These are phyloP conservation scores for Crucibulum laeve DNA, from an alignment of 768 basidiomycete species.

Conservation along the genomic window DNA sequence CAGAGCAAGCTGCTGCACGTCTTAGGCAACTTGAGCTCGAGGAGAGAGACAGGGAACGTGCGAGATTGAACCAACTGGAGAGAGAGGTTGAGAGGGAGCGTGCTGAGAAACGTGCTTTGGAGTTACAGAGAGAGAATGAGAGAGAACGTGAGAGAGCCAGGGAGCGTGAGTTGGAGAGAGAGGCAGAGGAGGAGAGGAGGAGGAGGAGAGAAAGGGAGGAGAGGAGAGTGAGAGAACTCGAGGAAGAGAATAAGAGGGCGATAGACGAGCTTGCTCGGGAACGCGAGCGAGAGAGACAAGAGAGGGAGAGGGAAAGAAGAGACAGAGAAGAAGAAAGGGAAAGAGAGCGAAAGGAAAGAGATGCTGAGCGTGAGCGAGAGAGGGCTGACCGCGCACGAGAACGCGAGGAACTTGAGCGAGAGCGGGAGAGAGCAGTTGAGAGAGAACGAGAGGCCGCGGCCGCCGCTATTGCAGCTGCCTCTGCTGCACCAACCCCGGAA, in stretches of 20 bases:
- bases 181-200: background rate
- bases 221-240: background rate
- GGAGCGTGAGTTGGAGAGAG: constrained; percentile 5
- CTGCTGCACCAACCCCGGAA: no score
- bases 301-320: background rate
- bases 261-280: constrained; percentile 1
- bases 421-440: constrained; percentile 8
- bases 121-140: constrained; percentile 6
- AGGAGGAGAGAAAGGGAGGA: constrained; percentile 5
- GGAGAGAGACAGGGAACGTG: constrained; percentile 13
- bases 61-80: constrained; percentile 13
- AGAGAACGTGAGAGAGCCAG: constrained; percentile 5
- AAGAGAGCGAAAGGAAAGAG: background rate
- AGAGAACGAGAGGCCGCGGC: constrained; percentile 6
- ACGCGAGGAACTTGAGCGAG: constrained; percentile 2
- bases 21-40: constrained; percentile 12
- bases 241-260: constrained; percentile 9
- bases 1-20: constrained; percentile 11
- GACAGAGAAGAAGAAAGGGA: background rate
- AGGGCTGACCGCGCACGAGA: constrained; percentile 2
- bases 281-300: constrained; percentile 5
- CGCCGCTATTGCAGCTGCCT: no score
- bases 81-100: constrained; percentile 15
- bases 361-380: constrained; percentile 4
- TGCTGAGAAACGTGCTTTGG: constrained; percentile 14